These are phyloP conservation scores for Primulina eburnea DNA, from an alignment of 257 asterid species.

Conservation along the genomic window DNA sequence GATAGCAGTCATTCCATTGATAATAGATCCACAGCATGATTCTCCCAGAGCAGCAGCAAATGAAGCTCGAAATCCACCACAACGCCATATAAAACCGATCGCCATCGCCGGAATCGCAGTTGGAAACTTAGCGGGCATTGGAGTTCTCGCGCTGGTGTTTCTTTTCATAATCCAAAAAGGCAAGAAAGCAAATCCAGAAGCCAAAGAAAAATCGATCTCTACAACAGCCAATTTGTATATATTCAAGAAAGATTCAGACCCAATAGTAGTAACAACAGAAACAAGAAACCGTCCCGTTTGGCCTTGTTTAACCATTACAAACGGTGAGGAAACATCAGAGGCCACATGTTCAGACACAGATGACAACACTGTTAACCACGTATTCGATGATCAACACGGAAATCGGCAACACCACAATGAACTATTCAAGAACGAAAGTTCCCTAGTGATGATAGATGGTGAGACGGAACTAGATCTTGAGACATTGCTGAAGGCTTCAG, in stretches of 20 bases:
- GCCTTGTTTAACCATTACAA: conserved; percentile 49
- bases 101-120: conserved; percentile 60
- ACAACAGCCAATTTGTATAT: conserved; percentile 23
- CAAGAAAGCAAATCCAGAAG: conserved; percentile 22
- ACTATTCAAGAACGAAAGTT: conserved; percentile 32
- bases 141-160: conserved; percentile 53
- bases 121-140: conserved; percentile 68
- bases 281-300: conserved; percentile 36
- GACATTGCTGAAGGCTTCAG: conserved; percentile 76
- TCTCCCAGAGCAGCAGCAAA: conserved; percentile 8
- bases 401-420: not conserved
- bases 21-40: conserved; percentile 16
- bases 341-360: conserved; percentile 56
- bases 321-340: conserved; percentile 59
- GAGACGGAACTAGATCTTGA: conserved; percentile 66
- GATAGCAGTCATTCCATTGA: conserved; percentile 83
- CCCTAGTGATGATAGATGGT: conserved; percentile 77
- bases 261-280: conserved; percentile 32
- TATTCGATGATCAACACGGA: conserved; percentile 16
- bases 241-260: conserved; percentile 36
- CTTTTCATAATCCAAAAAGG: conserved; percentile 53
- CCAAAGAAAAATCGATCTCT: conserved; percentile 10
- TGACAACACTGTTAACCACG: conserved; percentile 21
- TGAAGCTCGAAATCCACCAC: conserved; percentile 31
- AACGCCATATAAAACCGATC: conserved; percentile 56